Percentiles rank a stretch among this genome's conserved stretches.
Evolutionary conservation across 495 filamentous ascomycete genomes (phyloP).

Genomic region (Apodospora peruviana): DNA sequence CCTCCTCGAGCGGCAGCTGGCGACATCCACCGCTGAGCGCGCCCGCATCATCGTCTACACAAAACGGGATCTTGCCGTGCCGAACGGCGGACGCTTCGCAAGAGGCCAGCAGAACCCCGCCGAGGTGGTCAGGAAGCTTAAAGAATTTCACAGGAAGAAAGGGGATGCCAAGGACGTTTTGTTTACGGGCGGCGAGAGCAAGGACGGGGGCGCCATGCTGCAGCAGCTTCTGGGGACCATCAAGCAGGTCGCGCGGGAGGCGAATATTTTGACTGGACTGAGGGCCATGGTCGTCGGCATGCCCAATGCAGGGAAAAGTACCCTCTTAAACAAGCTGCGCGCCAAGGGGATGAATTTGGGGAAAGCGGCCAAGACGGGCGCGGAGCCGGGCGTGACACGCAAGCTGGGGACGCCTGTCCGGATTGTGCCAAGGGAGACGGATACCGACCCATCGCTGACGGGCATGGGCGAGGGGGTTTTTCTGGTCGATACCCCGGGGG

Average conservation of each 20-base stretch:
- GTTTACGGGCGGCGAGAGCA: slow-evolving; percentile 50
- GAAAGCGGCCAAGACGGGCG: slow-evolving; percentile 78
- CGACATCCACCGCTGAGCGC: slow-evolving; percentile 39
- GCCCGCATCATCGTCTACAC: slow-evolving; percentile 85
- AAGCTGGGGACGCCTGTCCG: slow-evolving; percentile 80
- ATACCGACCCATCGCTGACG: slow-evolving; percentile 3
- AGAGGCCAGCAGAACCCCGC: background rate
- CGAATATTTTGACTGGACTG: slow-evolving; percentile 48
- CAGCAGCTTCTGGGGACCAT: slow-evolving; percentile 26
- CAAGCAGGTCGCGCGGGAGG: slow-evolving; percentile 23
- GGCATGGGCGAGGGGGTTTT: slow-evolving; percentile 42
- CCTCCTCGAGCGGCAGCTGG: slow-evolving; percentile 74
- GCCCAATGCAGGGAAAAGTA: slow-evolving; percentile 94
- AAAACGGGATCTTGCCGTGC: slow-evolving; percentile 61
- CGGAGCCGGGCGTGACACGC: slow-evolving; percentile 82
- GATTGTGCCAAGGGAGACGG: slow-evolving; percentile 42
- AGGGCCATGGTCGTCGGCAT: slow-evolving; percentile 88
- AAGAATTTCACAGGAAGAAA: slow-evolving; percentile 18
- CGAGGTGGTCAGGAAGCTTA: slow-evolving; percentile 12
- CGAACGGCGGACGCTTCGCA: background rate
- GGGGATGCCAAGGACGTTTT: slow-evolving; percentile 41
- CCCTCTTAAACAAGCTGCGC: slow-evolving; percentile 82
- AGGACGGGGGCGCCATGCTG: background rate
- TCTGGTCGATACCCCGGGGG: slow-evolving; percentile 59
- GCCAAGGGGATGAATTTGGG: slow-evolving; percentile 54